Percentiles rank a stretch among this genome's conserved stretches.
Evolutionary conservation across 768 basidiomycete genomes (phyloP).

Genomic region (Lactarius quietus): DNA sequence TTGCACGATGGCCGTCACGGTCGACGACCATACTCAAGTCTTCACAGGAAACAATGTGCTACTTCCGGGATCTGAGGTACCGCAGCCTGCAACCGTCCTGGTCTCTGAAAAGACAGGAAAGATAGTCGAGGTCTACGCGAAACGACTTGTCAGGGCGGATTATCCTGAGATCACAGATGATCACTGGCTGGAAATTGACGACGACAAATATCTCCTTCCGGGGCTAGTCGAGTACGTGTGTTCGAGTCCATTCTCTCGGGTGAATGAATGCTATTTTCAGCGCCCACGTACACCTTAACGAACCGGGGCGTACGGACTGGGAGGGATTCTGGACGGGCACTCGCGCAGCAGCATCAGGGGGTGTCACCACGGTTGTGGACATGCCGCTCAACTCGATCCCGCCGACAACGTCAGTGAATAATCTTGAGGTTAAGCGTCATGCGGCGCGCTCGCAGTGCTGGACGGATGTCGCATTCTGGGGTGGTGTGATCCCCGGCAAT

Average conservation of each 20-base stretch:
- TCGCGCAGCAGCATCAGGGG: conserved; percentile 84
- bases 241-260: neutral
- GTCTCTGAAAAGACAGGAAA: conserved; percentile 39
- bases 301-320: conserved; percentile 91
- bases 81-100: conserved; percentile 41
- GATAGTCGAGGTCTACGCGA: conserved; percentile 37
- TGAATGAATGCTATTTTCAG: conserved; percentile 37
- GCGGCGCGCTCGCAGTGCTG: conserved; percentile 73
- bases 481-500: conserved; percentile 91
- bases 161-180: conserved; percentile 30
- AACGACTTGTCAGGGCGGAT: conserved; percentile 19
- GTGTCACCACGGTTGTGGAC: conserved; percentile 93
- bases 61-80: conserved; percentile 28
- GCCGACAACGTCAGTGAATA: conserved; percentile 81
- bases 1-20: conserved; percentile 4
- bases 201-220: conserved; percentile 43
- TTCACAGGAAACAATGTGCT: conserved; percentile 29
- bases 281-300: conserved; percentile 90
- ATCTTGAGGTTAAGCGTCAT: conserved; percentile 65
- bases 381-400: conserved; percentile 99
- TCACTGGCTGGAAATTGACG: conserved; percentile 38
- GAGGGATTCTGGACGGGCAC: conserved; percentile 95
- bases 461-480: conserved; percentile 90
- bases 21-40: conserved; percentile 1
- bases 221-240: conserved; percentile 52